Base-by-base conservation (phyloP, 495 filamentous ascomycete species). In the Aspergillus sclerotiicarbonarius region DNA sequence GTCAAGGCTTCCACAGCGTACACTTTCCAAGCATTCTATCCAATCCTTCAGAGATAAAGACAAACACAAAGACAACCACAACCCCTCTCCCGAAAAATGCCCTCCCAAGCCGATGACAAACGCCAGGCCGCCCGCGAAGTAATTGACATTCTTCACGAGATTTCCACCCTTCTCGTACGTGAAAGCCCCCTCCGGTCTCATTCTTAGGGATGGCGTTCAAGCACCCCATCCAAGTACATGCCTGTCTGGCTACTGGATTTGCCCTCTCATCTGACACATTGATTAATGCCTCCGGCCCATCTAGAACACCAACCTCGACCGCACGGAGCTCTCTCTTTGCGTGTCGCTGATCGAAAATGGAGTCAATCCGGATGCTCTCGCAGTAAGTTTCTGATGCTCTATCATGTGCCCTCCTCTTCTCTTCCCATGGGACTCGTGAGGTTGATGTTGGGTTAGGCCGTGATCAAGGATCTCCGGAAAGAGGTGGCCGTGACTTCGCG, bases 321-420 rank as follows among this genome's bases (percentile, higher is more conserved):
- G 94, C 18, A 87, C 89, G 37, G 90, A 91, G 8, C 82, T 98
- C 12, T 96, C 92, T 8, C 86, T 95, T 54, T 98, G 94, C 67
- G 93, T 98, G 54, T 96, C 91, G 44, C 82, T 98, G 66, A 91
- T 98, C 59, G 94, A 98, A 74, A 97, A 97, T 71, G 95, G 95
- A 6, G 90, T 97, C 9, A 96, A 95, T 72, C 94, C 94, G 6
- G 94, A 98, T 69, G 95, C 92, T 8, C 76, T 98, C 13, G 93
- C 93, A 32, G 94, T 97, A 88, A 79, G 60, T 65, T 58, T 44
- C 25, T 25, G 25, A 25, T 21, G 29, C 29, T 33, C 33, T 37
- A 37, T 37, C 33, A 10, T 37, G 9, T 37, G 3, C 33, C 13
- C 13, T 2, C 33, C 13, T 37, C 33, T 25, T 21, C 35, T 25